These are phyloP conservation scores for Ogataea allantospora DNA, from an alignment of 805 yeast species.

Conservation along the genomic window DNA sequence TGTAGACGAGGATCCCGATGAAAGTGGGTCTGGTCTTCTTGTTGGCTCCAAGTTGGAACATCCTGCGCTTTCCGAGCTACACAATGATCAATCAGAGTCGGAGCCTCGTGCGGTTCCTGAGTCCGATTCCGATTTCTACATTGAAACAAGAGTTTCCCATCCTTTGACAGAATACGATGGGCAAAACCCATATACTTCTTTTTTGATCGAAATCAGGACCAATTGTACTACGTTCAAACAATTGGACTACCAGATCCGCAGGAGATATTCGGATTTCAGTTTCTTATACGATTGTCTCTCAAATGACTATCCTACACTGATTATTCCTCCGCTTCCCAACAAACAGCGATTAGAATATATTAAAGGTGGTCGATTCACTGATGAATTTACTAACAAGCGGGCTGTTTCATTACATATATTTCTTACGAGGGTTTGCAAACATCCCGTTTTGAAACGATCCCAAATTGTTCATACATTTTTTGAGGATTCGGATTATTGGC, in stretches of 20 bases:
- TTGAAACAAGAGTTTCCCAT: constrained; percentile 45
- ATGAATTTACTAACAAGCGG: constrained; percentile 79
- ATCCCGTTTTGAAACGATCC: constrained; percentile 69
- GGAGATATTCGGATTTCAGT: constrained; percentile 85
- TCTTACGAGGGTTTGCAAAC: constrained; percentile 66
- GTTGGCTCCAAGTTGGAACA: constrained; percentile 5
- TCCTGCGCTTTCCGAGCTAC: constrained; percentile 7
- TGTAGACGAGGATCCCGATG: constrained; percentile 10
- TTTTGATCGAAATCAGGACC: constrained; percentile 61
- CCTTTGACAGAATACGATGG: constrained; percentile 75
- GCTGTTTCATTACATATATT: constrained; percentile 79
- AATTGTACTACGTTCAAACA: constrained; percentile 56
- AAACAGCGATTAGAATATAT: constrained; percentile 87
- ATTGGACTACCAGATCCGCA: constrained; percentile 51
- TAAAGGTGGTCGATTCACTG: constrained; percentile 88
- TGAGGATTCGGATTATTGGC: constrained; percentile 69
- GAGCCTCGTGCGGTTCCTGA: background rate
- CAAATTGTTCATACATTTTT: constrained; percentile 68
- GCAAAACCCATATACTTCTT: constrained; percentile 74
- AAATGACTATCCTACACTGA: constrained; percentile 79
- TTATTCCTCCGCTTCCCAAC: constrained; percentile 93
- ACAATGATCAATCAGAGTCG: background rate
- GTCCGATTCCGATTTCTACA: constrained; percentile 24
- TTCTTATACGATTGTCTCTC: constrained; percentile 70
- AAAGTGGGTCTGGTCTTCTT: constrained; percentile 8